These are phyloP conservation scores for Viola odorata DNA, from an alignment of 345 rosid genomes.

Conservation along the genomic window DNA sequence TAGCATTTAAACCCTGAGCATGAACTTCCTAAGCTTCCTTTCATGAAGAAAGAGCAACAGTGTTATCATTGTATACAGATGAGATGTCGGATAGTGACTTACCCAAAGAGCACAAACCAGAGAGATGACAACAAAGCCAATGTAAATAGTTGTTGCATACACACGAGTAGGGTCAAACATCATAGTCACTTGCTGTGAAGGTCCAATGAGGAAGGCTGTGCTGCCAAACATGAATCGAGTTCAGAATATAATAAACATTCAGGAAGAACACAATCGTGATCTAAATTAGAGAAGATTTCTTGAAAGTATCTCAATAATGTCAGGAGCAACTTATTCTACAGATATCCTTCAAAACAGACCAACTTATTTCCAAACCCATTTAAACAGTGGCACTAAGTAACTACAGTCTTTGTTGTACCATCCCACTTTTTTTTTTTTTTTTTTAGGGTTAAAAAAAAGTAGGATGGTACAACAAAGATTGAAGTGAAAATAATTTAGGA, in stretches of 20 bases:
- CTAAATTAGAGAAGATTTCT: neutral
- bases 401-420: no score
- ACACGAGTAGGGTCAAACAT: slow-evolving; percentile 77
- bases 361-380: neutral
- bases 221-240: slow-evolving; percentile 51
- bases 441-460: neutral
- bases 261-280: neutral
- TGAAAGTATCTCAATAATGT: no score
- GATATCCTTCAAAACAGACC: no score
- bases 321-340: no score
- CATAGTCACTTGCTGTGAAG: slow-evolving; percentile 67
- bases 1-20: neutral
- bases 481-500: neutral
- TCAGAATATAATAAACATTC: slow-evolving; percentile 18
- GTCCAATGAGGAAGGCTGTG: slow-evolving; percentile 93
- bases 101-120: slow-evolving; percentile 89
- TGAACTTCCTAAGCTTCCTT: neutral
- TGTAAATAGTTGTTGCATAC: slow-evolving; percentile 68
- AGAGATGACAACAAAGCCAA: slow-evolving; percentile 63
- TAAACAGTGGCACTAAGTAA: no score
- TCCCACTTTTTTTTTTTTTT: no score
- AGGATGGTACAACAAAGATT: neutral
- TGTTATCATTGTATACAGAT: neutral
- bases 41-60: neutral
- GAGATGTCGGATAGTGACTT: slow-evolving; percentile 20